phyloP scores from a whole-genome alignment of 2,329 filamentous ascomycete genomes.

The Aspergillus flavus region DNA sequence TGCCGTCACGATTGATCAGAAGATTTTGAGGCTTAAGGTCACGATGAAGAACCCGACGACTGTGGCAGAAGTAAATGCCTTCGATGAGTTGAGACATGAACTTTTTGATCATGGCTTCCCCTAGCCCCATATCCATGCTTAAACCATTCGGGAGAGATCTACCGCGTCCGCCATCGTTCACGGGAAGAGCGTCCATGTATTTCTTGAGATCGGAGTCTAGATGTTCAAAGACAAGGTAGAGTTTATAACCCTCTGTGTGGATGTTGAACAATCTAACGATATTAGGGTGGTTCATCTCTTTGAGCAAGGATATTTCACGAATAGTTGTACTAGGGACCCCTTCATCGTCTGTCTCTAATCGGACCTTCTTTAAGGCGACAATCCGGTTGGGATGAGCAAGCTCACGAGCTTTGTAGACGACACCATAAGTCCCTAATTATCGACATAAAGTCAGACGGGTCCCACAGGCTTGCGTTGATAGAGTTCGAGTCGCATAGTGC shows the following conservation, averaged over 20 bases:
- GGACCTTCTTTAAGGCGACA: constrained; percentile 92
- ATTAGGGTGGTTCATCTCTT: constrained; percentile 91
- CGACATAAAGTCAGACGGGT: neutral
- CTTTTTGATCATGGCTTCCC: constrained; percentile 82
- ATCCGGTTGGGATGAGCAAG: constrained; percentile 80
- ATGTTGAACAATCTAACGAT: constrained; percentile 89
- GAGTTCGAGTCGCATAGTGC: constrained; percentile 23
- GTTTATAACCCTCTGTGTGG: constrained; percentile 90
- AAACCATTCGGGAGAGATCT: constrained; percentile 81
- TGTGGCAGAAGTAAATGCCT: constrained; percentile 85
- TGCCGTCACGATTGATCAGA: constrained; percentile 81
- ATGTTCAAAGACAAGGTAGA: constrained; percentile 91
- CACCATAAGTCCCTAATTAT: constrained; percentile 79
- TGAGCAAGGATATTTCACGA: constrained; percentile 89
- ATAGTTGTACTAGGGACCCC: constrained; percentile 94
- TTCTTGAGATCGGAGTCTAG: constrained; percentile 92
- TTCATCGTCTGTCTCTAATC: constrained; percentile 92
- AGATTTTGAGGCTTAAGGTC: constrained; percentile 91
- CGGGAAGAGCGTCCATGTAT: constrained; percentile 89
- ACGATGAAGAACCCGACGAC: constrained; percentile 82
- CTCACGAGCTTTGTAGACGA: constrained; percentile 92
- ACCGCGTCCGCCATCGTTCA: constrained; percentile 80
- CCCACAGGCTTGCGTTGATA: neutral
- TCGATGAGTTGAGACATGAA: constrained; percentile 89
- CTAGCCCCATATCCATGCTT: constrained; percentile 70